Percentiles rank a stretch among this genome's conserved stretches.
Conservation (phyloP, 1,139 yeast genomes). For the Kodamaea alishanica region DNA sequence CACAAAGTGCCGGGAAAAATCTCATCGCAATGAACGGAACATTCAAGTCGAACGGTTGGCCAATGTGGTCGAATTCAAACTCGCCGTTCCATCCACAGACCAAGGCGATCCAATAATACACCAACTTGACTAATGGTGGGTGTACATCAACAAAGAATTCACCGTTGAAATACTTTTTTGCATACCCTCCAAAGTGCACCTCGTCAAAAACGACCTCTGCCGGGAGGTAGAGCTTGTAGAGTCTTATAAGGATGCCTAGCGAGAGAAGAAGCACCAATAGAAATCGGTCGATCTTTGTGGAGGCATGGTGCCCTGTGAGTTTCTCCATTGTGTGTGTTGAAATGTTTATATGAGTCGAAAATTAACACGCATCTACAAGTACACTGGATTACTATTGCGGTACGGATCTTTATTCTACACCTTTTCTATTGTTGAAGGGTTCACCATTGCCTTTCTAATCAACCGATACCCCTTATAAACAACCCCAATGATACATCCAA, state of each 20-base stretch:
- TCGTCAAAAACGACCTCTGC: slow-evolving; percentile 38
- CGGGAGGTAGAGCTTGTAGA: slow-evolving; percentile 27
- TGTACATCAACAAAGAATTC: slow-evolving; percentile 57
- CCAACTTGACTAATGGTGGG: slow-evolving; percentile 57
- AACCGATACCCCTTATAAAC: slow-evolving; percentile 11
- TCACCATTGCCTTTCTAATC: not conserved
- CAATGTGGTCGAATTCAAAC: slow-evolving; percentile 31
- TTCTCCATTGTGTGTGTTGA: slow-evolving; percentile 1
- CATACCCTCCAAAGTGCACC: slow-evolving; percentile 34
- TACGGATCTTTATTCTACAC: too few species aligned
- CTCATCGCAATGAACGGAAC: slow-evolving; percentile 39
- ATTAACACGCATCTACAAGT: too few species aligned
- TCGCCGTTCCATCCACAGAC: slow-evolving; percentile 45
- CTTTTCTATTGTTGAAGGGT: too few species aligned
- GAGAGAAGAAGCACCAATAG: slow-evolving; percentile 13
- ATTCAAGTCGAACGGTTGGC: slow-evolving; percentile 27
- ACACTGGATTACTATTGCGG: too few species aligned
- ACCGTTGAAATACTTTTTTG: slow-evolving; percentile 52
- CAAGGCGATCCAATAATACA: slow-evolving; percentile 43
- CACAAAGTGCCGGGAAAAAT: slow-evolving; percentile 33
- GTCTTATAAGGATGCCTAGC: slow-evolving; percentile 17
- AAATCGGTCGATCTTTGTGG: slow-evolving; percentile 15
- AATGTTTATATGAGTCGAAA: too few species aligned
- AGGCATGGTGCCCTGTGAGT: slow-evolving; percentile 8
- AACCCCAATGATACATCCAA: slow-evolving; percentile 32